Evolutionary conservation across 306 rosid genomes (phyloP).

Genomic region (Datisca glomerata): DNA sequence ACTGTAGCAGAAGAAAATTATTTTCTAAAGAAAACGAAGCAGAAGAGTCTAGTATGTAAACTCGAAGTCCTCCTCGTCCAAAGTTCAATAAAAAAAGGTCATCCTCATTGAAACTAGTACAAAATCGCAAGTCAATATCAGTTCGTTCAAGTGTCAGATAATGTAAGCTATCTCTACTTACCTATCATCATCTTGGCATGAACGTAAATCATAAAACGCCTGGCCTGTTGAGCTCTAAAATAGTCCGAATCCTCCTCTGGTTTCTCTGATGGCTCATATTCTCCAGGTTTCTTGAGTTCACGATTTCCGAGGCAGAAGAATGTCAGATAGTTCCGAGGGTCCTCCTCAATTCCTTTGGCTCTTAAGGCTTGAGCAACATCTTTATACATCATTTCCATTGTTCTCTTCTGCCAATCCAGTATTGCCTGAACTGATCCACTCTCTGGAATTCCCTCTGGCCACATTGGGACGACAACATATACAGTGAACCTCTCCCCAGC

Average conservation of each 20-base stretch:
- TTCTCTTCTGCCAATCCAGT: conserved; percentile 44
- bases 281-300: conserved; percentile 33
- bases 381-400: conserved; percentile 36
- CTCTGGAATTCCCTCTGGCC: conserved; percentile 45
- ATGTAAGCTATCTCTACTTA: conserved; percentile 5
- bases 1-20: too few species aligned
- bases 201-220: conserved; percentile 43
- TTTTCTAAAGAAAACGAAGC: too few species aligned
- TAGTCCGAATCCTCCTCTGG: conserved; percentile 27
- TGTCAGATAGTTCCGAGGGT: conserved; percentile 35
- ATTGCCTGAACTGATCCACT: conserved; percentile 39
- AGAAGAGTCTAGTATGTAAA: too few species aligned
- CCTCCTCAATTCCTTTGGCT: conserved; percentile 22
- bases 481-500: conserved; percentile 37
- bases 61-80: too few species aligned
- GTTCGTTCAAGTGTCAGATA: too few species aligned
- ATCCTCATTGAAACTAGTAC: too few species aligned
- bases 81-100: too few species aligned
- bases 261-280: conserved; percentile 26
- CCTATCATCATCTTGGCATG: conserved; percentile 49
- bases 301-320: conserved; percentile 41
- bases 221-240: conserved; percentile 25
- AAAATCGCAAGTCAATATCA: too few species aligned
- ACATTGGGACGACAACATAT: conserved; percentile 34
- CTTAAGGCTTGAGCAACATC: conserved; percentile 21